These are phyloP conservation scores for Rhododendron mucronatum DNA, from an alignment of 148 eudicot species.

Conservation along the genomic window DNA sequence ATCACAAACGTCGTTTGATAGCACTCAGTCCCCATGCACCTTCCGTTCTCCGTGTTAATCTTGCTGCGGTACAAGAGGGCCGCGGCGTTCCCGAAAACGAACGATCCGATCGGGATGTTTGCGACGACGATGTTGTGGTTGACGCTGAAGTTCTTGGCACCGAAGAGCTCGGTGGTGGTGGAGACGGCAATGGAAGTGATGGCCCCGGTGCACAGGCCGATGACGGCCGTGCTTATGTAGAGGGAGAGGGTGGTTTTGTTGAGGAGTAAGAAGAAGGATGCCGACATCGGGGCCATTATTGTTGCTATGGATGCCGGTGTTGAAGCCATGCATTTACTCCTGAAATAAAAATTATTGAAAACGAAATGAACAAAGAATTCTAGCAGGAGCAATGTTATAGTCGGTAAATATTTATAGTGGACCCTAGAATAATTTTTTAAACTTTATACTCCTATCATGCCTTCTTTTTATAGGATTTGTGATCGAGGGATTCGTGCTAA, in stretches of 20 bases:
- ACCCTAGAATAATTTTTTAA: no score
- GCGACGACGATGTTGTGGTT: slow-evolving; percentile 80
- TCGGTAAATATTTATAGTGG: no score
- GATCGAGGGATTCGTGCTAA: no score
- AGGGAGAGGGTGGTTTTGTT: slow-evolving; percentile 31
- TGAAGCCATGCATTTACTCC: slow-evolving; percentile 41
- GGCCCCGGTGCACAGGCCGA: slow-evolving; percentile 69
- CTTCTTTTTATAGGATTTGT: no score
- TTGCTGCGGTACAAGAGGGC: slow-evolving; percentile 50
- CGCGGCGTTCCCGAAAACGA: slow-evolving; percentile 75
- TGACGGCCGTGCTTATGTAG: slow-evolving; percentile 53
- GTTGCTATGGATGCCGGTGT: slow-evolving; percentile 58
- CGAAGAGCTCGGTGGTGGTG: slow-evolving; percentile 76
- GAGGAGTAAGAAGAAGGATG: slow-evolving; percentile 62
- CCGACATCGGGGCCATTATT: slow-evolving; percentile 62
- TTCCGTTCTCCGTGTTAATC: slow-evolving; percentile 26
- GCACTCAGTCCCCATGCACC: slow-evolving; percentile 65
- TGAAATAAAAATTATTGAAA: slow-evolving; percentile 9
- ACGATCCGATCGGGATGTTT: slow-evolving; percentile 85
- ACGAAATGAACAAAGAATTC: background rate
- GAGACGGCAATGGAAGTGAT: slow-evolving; percentile 71
- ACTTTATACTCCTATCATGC: no score
- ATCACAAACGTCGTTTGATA: slow-evolving; percentile 48
- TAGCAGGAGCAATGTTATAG: background rate
- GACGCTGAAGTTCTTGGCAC: slow-evolving; percentile 60